Conservation (phyloP, 306 rosid genomes). For the Dalbergia oliveri region DNA sequence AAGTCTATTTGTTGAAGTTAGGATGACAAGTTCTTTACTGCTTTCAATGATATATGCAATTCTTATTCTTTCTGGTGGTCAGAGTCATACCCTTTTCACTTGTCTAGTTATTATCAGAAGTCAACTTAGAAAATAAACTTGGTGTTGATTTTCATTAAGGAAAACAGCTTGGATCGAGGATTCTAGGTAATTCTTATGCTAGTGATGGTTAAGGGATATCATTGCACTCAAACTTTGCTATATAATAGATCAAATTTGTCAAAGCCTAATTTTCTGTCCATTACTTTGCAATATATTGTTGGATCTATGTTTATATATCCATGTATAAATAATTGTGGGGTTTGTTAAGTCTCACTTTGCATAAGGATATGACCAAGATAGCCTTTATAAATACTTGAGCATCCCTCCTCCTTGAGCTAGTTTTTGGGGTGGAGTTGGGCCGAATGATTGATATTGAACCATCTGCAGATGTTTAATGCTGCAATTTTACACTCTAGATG, state of each 20-base stretch:
- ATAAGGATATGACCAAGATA: no score
- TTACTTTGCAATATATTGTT: slow-evolving; percentile 16
- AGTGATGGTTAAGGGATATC: background rate
- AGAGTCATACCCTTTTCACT: slow-evolving; percentile 6
- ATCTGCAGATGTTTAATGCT: no score
- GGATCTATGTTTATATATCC: background rate
- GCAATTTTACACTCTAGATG: no score
- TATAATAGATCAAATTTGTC: background rate
- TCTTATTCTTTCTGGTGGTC: background rate
- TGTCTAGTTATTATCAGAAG: background rate
- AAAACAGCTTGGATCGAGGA: background rate
- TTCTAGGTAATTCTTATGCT: background rate
- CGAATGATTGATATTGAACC: no score
- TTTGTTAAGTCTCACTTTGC: no score
- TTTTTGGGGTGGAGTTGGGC: no score
- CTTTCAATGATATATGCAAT: slow-evolving; percentile 10
- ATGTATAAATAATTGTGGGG: background rate
- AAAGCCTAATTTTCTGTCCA: background rate
- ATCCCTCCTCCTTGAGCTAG: no score
- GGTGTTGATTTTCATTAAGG: background rate
- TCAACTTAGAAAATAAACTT: background rate
- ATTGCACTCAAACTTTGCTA: background rate
- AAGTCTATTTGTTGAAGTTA: background rate
- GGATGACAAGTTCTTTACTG: background rate
- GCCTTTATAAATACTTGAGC: no score